Conservation (phyloP, 1,139 yeast species). For the Kurtzmaniella quercitrusa region DNA sequence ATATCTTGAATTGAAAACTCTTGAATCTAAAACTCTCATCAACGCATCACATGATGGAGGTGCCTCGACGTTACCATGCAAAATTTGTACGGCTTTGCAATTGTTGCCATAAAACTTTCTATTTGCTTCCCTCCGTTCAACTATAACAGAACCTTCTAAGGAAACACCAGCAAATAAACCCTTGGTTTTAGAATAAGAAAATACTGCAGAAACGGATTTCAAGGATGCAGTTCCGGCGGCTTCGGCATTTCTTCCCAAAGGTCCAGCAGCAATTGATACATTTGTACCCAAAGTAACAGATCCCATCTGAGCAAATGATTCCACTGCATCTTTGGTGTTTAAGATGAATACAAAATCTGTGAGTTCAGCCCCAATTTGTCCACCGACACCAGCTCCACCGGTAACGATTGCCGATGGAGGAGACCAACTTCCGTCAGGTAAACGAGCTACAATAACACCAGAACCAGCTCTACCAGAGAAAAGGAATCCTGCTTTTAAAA, state of each 20-base stretch:
- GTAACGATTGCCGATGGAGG: conserved; percentile 95
- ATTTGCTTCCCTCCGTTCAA: conserved; percentile 96
- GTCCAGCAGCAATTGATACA: conserved; percentile 97
- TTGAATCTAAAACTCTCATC: conserved; percentile 79
- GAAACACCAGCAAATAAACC: conserved; percentile 98
- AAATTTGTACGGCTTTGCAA: conserved; percentile 79
- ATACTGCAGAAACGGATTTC: conserved; percentile 84
- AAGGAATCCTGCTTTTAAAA: conserved; percentile 90
- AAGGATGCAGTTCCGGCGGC: conserved; percentile 96
- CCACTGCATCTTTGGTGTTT: conserved; percentile 84
- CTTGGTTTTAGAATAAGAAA: conserved; percentile 91
- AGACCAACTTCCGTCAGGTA: conserved; percentile 97
- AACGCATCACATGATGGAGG: conserved; percentile 93
- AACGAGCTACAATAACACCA: conserved; percentile 89
- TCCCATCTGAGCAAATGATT: conserved; percentile 90
- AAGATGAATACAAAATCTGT: conserved; percentile 95
- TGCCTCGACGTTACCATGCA: conserved; percentile 81
- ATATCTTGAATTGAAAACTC: conserved; percentile 68
- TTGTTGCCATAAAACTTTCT: conserved; percentile 87
- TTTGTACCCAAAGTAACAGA: conserved; percentile 95
- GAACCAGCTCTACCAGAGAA: conserved; percentile 98
- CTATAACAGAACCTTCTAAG: conserved; percentile 89
- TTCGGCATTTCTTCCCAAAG: conserved; percentile 95
- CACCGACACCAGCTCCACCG: conserved; percentile 99
- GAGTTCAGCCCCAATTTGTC: conserved; percentile 93